A percentile compares a stretch with the other conserved stretches of the same genome.
Conservation (phyloP, 2,329 filamentous ascomycete species). For the Zymoseptoria pseudotritici region DNA sequence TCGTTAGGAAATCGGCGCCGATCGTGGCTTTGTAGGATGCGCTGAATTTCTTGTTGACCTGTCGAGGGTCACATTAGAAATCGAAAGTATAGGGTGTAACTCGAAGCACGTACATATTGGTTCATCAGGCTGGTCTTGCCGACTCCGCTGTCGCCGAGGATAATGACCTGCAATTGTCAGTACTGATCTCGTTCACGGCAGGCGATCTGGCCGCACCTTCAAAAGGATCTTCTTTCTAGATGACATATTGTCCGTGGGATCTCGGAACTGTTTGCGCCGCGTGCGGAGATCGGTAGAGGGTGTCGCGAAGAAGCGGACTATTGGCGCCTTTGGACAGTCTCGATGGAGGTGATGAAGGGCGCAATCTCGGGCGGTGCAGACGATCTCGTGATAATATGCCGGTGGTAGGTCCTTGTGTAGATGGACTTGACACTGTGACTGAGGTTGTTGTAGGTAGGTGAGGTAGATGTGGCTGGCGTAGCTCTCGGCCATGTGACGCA, state of each 20-base stretch:
- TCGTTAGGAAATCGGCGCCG: conserved; percentile 95
- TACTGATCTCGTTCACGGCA: conserved; percentile 3
- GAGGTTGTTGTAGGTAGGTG: background rate
- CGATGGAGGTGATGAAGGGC: background rate
- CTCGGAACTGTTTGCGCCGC: background rate
- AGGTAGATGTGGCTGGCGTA: background rate
- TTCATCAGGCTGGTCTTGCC: conserved; percentile 99
- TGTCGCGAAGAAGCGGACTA: background rate
- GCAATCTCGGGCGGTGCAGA: background rate
- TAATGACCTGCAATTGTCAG: conserved; percentile 67
- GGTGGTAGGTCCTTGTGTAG: background rate
- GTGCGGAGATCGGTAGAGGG: background rate
- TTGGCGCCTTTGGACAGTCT: background rate
- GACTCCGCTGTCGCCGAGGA: conserved; percentile 96
- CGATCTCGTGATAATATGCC: background rate
- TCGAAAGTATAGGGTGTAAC: background rate
- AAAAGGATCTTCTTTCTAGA: conserved; percentile 34
- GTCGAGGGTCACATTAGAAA: conserved; percentile 9
- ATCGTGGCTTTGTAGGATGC: conserved; percentile 99
- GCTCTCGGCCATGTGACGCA: background rate
- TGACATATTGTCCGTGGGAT: conserved; percentile 22
- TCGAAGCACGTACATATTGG: conserved; percentile 77
- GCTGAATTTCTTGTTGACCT: conserved; percentile 99
- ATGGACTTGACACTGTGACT: background rate
- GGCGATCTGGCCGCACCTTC: conserved; percentile 24